Percentiles rank a stretch among this genome's conserved stretches.
Evolutionary conservation across 148 eudicot species (phyloP).

Genomic region (Selenicereus undatus): DNA sequence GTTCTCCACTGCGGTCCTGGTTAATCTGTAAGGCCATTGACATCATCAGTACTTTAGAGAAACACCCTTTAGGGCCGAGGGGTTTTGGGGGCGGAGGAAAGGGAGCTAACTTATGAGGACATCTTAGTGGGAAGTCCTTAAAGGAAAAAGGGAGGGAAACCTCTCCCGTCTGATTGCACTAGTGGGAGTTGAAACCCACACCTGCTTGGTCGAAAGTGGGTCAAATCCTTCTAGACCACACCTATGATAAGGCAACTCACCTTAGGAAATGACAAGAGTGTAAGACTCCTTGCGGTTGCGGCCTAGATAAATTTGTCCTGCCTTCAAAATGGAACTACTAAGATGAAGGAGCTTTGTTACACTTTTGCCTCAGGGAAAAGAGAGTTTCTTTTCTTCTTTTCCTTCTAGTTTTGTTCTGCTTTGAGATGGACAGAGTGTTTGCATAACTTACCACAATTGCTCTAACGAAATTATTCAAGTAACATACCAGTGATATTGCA

Average conservation of each 20-base stretch:
- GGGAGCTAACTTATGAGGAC: background rate
- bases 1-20: slow-evolving; percentile 34
- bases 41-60: background rate
- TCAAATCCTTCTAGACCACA: background rate
- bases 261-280: background rate
- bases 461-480: background rate
- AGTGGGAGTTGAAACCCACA: background rate
- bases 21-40: slow-evolving; percentile 24
- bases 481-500: slow-evolving; percentile 29
- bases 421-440: background rate
- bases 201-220: background rate
- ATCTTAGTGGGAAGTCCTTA: background rate
- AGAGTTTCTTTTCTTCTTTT: too few relatives aligned
- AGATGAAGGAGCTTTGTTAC: background rate
- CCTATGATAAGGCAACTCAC: background rate
- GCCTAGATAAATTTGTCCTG: background rate
- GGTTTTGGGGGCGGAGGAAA: background rate
- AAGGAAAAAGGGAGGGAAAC: background rate
- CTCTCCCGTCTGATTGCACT: background rate
- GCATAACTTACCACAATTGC: background rate
- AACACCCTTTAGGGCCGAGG: background rate
- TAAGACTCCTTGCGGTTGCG: background rate
- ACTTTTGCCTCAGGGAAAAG: too few relatives aligned
- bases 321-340: background rate
- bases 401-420: too few relatives aligned